Conservation (phyloP, 768 basidiomycete species). For the Trametes coccinea region DNA sequence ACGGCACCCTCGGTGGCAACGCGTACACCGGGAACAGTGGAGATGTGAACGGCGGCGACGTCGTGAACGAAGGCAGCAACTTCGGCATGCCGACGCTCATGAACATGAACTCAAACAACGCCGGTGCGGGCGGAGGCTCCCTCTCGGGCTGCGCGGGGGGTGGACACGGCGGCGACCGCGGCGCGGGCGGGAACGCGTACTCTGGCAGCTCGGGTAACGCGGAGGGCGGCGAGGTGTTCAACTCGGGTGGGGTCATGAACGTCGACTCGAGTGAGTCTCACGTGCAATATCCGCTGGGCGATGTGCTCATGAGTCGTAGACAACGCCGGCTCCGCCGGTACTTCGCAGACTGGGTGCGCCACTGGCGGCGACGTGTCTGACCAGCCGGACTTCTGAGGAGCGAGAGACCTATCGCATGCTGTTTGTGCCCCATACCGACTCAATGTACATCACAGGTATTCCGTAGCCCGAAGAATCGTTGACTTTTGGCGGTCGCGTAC, state of each 20-base stretch:
- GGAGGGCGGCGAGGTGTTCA: constrained; percentile 29
- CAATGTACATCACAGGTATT: too few relatives aligned
- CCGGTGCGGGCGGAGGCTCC: constrained; percentile 30
- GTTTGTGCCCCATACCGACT: too few relatives aligned
- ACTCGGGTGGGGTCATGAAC: constrained; percentile 27
- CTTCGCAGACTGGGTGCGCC: constrained; percentile 28
- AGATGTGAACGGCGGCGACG: constrained; percentile 26
- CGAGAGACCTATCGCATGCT: background rate
- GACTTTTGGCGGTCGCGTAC: too few relatives aligned
- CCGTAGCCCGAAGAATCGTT: too few relatives aligned
- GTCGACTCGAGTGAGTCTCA: constrained; percentile 32
- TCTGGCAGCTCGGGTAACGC: constrained; percentile 29
- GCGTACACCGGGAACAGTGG: constrained; percentile 29
- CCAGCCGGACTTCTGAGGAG: background rate
- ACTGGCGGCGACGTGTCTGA: constrained; percentile 22
- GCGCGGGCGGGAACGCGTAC: constrained; percentile 18
- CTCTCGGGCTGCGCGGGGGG: constrained; percentile 29
- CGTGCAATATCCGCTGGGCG: background rate
- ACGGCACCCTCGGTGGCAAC: constrained; percentile 30
- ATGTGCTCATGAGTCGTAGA: constrained; percentile 15
- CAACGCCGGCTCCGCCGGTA: constrained; percentile 30
- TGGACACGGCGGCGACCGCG: constrained; percentile 22
- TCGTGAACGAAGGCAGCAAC: constrained; percentile 26
- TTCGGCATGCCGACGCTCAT: constrained; percentile 30
- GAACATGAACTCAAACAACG: constrained; percentile 36